Percentiles rank a stretch among this genome's conserved stretches.
phyloP scores from a whole-genome alignment of 352 stramenopile species.

The Phytophthora pinifolia region DNA sequence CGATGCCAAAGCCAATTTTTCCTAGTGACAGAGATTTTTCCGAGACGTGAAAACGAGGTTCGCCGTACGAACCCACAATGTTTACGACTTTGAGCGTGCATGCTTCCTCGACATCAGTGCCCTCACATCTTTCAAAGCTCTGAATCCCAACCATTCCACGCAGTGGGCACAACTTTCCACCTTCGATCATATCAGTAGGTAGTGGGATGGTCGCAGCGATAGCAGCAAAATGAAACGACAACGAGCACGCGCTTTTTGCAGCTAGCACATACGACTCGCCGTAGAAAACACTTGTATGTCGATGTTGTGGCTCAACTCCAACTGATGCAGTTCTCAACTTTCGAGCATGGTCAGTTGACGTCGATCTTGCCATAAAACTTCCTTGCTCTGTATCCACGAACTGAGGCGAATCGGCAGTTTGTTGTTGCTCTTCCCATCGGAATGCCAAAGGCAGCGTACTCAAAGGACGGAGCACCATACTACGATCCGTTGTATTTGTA shows the following conservation, averaged over 20 bases:
- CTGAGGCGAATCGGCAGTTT: conserved; percentile 3
- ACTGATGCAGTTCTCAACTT: conserved; percentile 16
- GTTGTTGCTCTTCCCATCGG: conserved; percentile 37
- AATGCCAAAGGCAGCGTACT: conserved; percentile 74
- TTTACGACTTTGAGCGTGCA: conserved; percentile 72
- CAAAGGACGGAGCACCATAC: conserved; percentile 62
- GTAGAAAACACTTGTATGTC: conserved; percentile 43
- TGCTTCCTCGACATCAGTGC: conserved; percentile 30
- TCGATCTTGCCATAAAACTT: conserved; percentile 29
- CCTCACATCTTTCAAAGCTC: conserved; percentile 39
- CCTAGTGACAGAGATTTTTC: conserved; percentile 63
- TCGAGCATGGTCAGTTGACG: conserved; percentile 32
- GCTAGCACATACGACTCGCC: conserved; percentile 47
- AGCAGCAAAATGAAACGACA: conserved; percentile 73
- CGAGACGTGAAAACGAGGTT: conserved; percentile 55
- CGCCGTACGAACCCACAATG: conserved; percentile 60
- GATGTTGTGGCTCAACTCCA: neutral
- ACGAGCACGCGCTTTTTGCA: conserved; percentile 44
- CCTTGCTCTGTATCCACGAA: conserved; percentile 9
- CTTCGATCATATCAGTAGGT: conserved; percentile 54
- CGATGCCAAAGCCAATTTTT: conserved; percentile 82
- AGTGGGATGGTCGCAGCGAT: conserved; percentile 60
- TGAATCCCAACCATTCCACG: conserved; percentile 77
- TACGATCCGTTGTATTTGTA: conserved; percentile 58
- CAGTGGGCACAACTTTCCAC: conserved; percentile 58